phyloP scores from a whole-genome alignment of 768 basidiomycete genomes.

The Hygrocybe punicea region DNA sequence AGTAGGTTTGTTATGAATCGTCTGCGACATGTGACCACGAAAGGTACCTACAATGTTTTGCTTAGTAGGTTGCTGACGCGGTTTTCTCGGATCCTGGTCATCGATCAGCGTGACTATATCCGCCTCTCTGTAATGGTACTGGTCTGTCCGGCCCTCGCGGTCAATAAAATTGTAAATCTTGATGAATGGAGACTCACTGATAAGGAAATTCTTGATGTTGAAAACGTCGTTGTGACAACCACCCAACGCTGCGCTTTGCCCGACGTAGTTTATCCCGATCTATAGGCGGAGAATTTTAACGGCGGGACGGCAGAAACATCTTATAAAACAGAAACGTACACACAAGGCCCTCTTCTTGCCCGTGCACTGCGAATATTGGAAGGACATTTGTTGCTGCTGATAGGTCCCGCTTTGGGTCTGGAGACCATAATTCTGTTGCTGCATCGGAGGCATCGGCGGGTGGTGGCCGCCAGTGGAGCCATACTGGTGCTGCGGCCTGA shows the following conservation, averaged over 20 bases:
- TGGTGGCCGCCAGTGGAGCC: slow-evolving; percentile 21
- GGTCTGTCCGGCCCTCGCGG: slow-evolving; percentile 32
- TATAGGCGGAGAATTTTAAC: slow-evolving; percentile 24
- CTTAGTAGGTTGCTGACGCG: slow-evolving; percentile 66
- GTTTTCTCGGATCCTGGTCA: slow-evolving; percentile 48
- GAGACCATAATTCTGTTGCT: slow-evolving; percentile 62
- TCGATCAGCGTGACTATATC: slow-evolving; percentile 90
- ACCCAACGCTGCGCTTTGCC: slow-evolving; percentile 58
- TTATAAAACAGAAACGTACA: slow-evolving; percentile 42
- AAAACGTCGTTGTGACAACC: slow-evolving; percentile 93
- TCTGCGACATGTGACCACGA: background rate
- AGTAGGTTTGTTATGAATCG: slow-evolving; percentile 1
- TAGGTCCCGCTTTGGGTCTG: slow-evolving; percentile 37
- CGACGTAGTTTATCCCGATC: slow-evolving; percentile 89
- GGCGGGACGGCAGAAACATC: background rate
- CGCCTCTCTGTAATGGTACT: slow-evolving; percentile 64
- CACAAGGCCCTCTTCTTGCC: slow-evolving; percentile 86
- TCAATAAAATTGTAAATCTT: background rate
- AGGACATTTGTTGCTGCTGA: slow-evolving; percentile 56
- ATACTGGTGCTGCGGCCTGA: slow-evolving; percentile 19
- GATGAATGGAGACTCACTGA: slow-evolving; percentile 42
- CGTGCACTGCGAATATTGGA: slow-evolving; percentile 87
- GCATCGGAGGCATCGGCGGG: slow-evolving; percentile 52
- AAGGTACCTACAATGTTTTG: slow-evolving; percentile 67
- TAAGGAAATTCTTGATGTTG: slow-evolving; percentile 77